Conservation (phyloP, 176 grass and related monocot genomes). For the Puya raimondii region DNA sequence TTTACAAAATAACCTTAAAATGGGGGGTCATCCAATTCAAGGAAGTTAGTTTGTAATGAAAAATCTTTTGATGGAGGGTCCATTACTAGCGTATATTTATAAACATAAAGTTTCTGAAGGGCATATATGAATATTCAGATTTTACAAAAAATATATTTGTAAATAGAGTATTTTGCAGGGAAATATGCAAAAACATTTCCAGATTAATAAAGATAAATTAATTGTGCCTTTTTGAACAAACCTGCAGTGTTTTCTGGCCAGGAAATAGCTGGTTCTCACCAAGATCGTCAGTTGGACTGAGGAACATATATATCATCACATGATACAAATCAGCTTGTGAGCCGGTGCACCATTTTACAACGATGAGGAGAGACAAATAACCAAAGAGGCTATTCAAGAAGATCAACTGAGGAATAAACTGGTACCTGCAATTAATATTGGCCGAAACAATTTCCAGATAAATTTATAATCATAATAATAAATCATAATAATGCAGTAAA, state of each 20-base stretch:
- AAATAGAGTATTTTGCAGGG: not conserved
- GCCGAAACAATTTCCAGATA: constrained; percentile 3
- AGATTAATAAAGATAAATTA: too few species aligned
- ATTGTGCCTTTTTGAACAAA: constrained; percentile 7
- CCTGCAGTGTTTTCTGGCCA: constrained; percentile 82
- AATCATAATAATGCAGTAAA: too few species aligned
- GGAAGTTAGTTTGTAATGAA: too few species aligned
- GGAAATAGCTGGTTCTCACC: constrained; percentile 93
- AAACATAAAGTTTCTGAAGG: not conserved
- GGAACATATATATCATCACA: constrained; percentile 99
- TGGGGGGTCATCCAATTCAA: too few species aligned
- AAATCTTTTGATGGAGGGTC: too few species aligned
- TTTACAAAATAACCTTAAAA: too few species aligned
- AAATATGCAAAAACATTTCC: constrained; percentile 9
- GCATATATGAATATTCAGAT: not conserved
- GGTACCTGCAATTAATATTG: constrained; percentile 39
- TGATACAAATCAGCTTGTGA: constrained; percentile 84
- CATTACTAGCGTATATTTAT: too few species aligned
- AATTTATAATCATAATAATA: not conserved
- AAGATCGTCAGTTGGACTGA: constrained; percentile 73
- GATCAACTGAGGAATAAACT: constrained; percentile 83
- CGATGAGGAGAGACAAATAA: constrained; percentile 79
- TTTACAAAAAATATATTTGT: not conserved
- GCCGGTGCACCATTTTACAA: constrained; percentile 94
- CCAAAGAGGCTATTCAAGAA: constrained; percentile 95